Evolutionary conservation across 805 yeast genomes (phyloP).

Genomic region (Tetrapisispora fleetii): DNA sequence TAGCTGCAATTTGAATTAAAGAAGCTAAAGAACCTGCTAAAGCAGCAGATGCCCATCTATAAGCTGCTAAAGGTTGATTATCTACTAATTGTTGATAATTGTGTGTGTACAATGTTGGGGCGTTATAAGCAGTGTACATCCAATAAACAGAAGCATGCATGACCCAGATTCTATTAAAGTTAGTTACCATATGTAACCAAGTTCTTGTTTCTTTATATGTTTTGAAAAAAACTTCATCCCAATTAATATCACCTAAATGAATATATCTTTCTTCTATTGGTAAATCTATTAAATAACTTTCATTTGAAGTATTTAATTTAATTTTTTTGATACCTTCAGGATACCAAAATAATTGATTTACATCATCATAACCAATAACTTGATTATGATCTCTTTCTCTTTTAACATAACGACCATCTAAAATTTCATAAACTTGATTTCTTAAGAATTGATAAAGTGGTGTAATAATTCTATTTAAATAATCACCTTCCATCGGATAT

Average conservation of each 20-base stretch:
- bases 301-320: constrained; percentile 61
- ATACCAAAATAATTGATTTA: constrained; percentile 97
- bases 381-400: constrained; percentile 78
- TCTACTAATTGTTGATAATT: constrained; percentile 75
- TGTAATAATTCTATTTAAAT: constrained; percentile 80
- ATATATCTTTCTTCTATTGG: constrained; percentile 82
- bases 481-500: constrained; percentile 61
- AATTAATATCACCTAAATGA: constrained; percentile 80
- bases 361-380: constrained; percentile 91
- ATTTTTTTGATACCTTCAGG: constrained; percentile 96
- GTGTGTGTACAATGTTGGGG: constrained; percentile 83
- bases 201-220: constrained; percentile 93
- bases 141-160: constrained; percentile 82
- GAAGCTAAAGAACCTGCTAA: constrained; percentile 87
- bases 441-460: constrained; percentile 76
- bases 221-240: constrained; percentile 89
- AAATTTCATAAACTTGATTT: constrained; percentile 70
- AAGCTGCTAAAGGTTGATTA: constrained; percentile 77
- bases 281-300: constrained; percentile 79
- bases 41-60: constrained; percentile 87
- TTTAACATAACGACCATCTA: constrained; percentile 71
- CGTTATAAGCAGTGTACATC: constrained; percentile 89
- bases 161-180: constrained; percentile 97
- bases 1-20: constrained; percentile 74
- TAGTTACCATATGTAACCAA: constrained; percentile 90